Base-by-base conservation (phyloP, 352 stramenopile species). In the Globisporangium takayamanum region DNA sequence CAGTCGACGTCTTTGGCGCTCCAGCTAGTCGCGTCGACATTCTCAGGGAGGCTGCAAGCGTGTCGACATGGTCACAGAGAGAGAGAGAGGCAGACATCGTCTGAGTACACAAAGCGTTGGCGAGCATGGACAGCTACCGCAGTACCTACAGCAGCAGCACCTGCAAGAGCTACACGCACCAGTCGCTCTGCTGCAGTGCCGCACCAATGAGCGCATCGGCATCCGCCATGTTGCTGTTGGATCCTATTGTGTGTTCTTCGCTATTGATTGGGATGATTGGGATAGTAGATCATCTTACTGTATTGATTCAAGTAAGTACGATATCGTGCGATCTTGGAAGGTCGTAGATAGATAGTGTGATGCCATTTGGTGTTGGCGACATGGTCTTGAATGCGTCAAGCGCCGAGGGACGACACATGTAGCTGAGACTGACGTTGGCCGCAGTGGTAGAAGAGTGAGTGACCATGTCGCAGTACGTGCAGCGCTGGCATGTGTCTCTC, bases 121-220 rank as follows among this genome's bases (percentile, higher is more conserved):
- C 30, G 30, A 36, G 30, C 2, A 36, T 8, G 1, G 8, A 10
- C 0, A 5, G 30, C 30, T 36, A 5, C 0, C 2, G 30, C 30
- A 36, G 30, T 0, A 5, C 30, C 30, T 36, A 36, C 22, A 22
- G 0, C 8, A 22, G 0, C 8, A 36, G 0, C 30, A 36, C 30
- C 0, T 8, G 30, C 30, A 10, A 36, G 2, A 5, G 30, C 30
- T 36, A 4, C 44, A 14, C 12, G 51, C 22, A 87, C 77, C 70
- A 81, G 5, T 63, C 70, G 56, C 65, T 79, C 45, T 87, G 77
- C 62, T 80, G 62, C 57, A 87, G 73, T 44, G 67, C 73, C 54
- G 74, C 55, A 14, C 74, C 69, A 50, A 84, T 68, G 55, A 81
- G 75, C 37, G 63, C 60, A 41, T 87, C 71, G 4, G 66, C 67